Evolutionary conservation across 2,329 filamentous ascomycete species (phyloP), one percentile per base, ranked within the genome.

Genomic region (Madurella mycetomatis): DNA sequence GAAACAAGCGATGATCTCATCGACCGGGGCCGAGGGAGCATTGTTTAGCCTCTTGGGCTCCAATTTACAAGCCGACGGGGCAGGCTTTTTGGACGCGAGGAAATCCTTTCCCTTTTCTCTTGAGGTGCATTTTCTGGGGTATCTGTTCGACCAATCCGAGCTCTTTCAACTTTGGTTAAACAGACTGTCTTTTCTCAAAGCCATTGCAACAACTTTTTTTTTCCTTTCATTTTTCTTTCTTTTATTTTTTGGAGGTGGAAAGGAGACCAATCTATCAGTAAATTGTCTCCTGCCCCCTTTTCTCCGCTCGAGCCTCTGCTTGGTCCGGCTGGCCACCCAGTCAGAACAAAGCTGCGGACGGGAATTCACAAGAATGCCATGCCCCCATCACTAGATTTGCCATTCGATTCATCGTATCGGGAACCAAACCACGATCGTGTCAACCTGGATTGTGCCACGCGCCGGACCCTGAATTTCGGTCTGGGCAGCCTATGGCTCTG

Each of bases 1-100:
- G 59, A 60, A 61, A 61, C 57, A 60, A 18, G 40, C 45, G 41
- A 57, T 61, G 54, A 61, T 54, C 44, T 61, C 59, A 61, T 60
- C 41, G 53, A 45, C 25, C 37, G 9, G 47, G 57, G 37, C 32
- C 9, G 16, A 25, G 32, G 40, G 32, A 48, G 47, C 42, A 45
- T 37, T 51, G 30, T 51, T 32, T 44, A 19, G 31, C 40, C 32
- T 44, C 41, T 45, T 18, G 16, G 44, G 41, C 25, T 25, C 25
- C 18, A 41, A 39, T 13, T 19, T 2, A 37, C 15, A 13, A 53
- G 31, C 45, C 17, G 51, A 17, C 25, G 13, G 34, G 34, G 11
- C 34, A 2, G 34, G 16, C 4, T 13, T 42, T 41, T 11, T 39
- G 32, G 34, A 15, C 9, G 34, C 2, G 4, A 9, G 9, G 34